Percentiles rank a stretch among this genome's conserved stretches.
Conservation (phyloP, 2,329 filamentous ascomycete genomes). For the Fusarium sp. region DNA sequence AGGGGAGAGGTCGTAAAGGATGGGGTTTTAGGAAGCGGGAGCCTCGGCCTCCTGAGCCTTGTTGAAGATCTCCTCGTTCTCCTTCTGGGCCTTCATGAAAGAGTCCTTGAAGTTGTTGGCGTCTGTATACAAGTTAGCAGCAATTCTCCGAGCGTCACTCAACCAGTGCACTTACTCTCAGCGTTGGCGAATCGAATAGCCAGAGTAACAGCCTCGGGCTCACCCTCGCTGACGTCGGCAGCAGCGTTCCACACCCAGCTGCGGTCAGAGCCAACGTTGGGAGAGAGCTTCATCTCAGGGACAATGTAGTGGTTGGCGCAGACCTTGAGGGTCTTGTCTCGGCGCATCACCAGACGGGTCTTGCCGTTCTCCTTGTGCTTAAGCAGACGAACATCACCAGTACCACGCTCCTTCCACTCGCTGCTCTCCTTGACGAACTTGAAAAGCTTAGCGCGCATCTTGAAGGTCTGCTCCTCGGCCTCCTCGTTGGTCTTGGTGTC, state of each 20-base stretch:
- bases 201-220: constrained; percentile 94
- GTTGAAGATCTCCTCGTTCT: constrained; percentile 90
- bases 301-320: constrained; percentile 99
- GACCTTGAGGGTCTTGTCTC: constrained; percentile 99
- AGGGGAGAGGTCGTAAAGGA: constrained; percentile 26
- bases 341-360: constrained; percentile 97
- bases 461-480: constrained; percentile 96
- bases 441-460: constrained; percentile 99
- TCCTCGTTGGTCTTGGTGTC: constrained; percentile 99
- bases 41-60: constrained; percentile 56
- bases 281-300: constrained; percentile 98
- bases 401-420: constrained; percentile 99
- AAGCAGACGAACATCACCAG: constrained; percentile 93
- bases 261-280: constrained; percentile 97
- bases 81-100: constrained; percentile 96
- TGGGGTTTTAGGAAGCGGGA: constrained; percentile 46
- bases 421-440: constrained; percentile 92
- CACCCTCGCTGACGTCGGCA: constrained; percentile 97
- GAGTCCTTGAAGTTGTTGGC: constrained; percentile 98
- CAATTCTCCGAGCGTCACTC: not conserved
- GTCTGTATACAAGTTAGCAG: constrained; percentile 69
- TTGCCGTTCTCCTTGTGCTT: constrained; percentile 99
- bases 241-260: constrained; percentile 99
- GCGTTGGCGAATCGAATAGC: constrained; percentile 98
- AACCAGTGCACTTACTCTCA: constrained; percentile 80